Evolutionary conservation across 768 basidiomycete species (phyloP).

Genomic region (Heimioporus sp.): DNA sequence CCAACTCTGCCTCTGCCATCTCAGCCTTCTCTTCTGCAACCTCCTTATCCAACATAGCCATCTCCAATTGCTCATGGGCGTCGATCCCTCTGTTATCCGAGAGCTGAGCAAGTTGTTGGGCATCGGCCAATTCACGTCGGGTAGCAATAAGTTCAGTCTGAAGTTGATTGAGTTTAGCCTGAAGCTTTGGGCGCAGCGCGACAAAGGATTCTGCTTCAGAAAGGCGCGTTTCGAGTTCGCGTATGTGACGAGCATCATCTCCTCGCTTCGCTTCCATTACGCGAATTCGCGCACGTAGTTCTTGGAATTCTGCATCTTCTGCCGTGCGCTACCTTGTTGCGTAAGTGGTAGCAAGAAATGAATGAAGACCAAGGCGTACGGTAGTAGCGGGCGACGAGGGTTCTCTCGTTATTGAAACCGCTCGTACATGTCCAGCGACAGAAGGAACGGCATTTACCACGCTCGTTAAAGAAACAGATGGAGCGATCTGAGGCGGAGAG

Average conservation of each 20-base stretch:
- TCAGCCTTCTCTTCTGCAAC: slow-evolving; percentile 94
- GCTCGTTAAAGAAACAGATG: slow-evolving; percentile 15
- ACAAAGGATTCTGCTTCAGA: slow-evolving; percentile 83
- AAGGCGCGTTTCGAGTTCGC: slow-evolving; percentile 82
- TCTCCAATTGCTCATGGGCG: slow-evolving; percentile 87
- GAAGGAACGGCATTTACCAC: slow-evolving; percentile 2
- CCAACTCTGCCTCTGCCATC: slow-evolving; percentile 71
- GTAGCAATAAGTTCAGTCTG: slow-evolving; percentile 78
- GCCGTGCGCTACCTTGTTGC: slow-evolving; percentile 19
- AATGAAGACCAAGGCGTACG: slow-evolving; percentile 10
- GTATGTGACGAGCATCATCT: slow-evolving; percentile 82
- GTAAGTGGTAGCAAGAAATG: slow-evolving; percentile 9
- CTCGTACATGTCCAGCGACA: slow-evolving; percentile 8
- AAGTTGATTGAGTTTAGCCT: slow-evolving; percentile 79
- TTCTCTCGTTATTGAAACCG: slow-evolving; percentile 21
- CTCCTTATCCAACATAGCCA: slow-evolving; percentile 94
- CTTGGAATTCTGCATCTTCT: slow-evolving; percentile 70
- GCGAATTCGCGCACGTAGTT: slow-evolving; percentile 78
- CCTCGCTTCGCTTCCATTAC: slow-evolving; percentile 84
- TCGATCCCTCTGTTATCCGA: slow-evolving; percentile 73
- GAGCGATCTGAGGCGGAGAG: slow-evolving; percentile 14
- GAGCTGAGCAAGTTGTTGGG: slow-evolving; percentile 69
- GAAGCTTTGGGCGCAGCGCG: slow-evolving; percentile 83
- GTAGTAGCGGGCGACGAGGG: slow-evolving; percentile 26
- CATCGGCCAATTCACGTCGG: slow-evolving; percentile 74